phyloP scores from a whole-genome alignment of 352 stramenopile species.

The Pythium periplocum region DNA sequence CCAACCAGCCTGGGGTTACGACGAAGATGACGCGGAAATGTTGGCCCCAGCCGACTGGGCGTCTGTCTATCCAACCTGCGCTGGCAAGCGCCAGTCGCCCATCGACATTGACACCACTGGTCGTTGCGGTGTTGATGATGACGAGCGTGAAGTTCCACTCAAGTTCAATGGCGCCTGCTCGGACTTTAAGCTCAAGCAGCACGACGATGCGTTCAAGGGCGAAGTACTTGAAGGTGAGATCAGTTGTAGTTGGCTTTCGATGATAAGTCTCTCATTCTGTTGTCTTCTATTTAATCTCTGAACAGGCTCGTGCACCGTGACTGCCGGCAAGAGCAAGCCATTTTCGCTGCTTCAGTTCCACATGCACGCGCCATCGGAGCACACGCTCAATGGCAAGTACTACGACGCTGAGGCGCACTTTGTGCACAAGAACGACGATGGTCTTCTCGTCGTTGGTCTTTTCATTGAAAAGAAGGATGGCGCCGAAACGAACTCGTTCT shows the following conservation, averaged over 20 bases:
- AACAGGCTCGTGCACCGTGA: conserved; percentile 5
- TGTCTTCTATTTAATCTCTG: not conserved
- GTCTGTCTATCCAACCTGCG: conserved; percentile 17
- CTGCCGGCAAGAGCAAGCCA: conserved; percentile 7
- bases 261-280: too few relatives aligned
- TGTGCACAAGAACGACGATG: conserved; percentile 31
- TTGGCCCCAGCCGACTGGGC: conserved; percentile 23
- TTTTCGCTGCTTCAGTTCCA: conserved; percentile 36
- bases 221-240: conserved; percentile 7
- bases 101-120: conserved; percentile 26
- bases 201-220: conserved; percentile 12
- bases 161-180: conserved; percentile 7
- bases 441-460: conserved; percentile 23
- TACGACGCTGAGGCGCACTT: conserved; percentile 36
- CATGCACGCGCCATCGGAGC: conserved; percentile 37
- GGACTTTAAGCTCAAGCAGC: conserved; percentile 7
- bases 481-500: conserved; percentile 3
- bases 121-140: not conserved
- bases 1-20: conserved; percentile 23
- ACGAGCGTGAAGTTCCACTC: conserved; percentile 2
- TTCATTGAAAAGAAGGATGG: conserved; percentile 14
- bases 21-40: conserved; percentile 14
- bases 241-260: too few relatives aligned
- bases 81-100: conserved; percentile 31
- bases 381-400: conserved; percentile 27